These are phyloP conservation scores for sunflower (Helianthus annuus) DNA, from an alignment of 129 eudicot genomes.

Conservation along the genomic window HanXRQr2.0-SUNRISE NC_035441.2:151757015-151757514, in stretches of 20 bases:
- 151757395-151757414: slow-evolving; percentile 97
- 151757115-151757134: slow-evolving; percentile 88
- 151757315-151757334: slow-evolving; percentile 99
- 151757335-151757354: slow-evolving; percentile 99
- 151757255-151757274: slow-evolving; percentile 94
- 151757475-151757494: slow-evolving; percentile 91
- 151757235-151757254: slow-evolving; percentile 96
- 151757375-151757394: slow-evolving; percentile 92
- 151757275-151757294: slow-evolving; percentile 99
- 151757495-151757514: slow-evolving; percentile 91
- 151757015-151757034: slow-evolving; percentile 95
- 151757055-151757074: slow-evolving; percentile 97
- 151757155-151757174: slow-evolving; percentile 94
- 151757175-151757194: slow-evolving; percentile 84
- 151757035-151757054: slow-evolving; percentile 93
- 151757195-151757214: slow-evolving; percentile 76
- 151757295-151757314: slow-evolving; percentile 95
- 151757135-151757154: slow-evolving; percentile 99
- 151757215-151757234: slow-evolving; percentile 84
- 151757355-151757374: slow-evolving; percentile 98
- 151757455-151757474: slow-evolving; percentile 89
- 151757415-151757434: slow-evolving; percentile 94
- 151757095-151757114: slow-evolving; percentile 94
- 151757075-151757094: slow-evolving; percentile 97
- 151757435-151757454: slow-evolving; percentile 97